Conservation (phyloP, 495 filamentous ascomycete species). For the Polyplosphaeria fusca region DNA sequence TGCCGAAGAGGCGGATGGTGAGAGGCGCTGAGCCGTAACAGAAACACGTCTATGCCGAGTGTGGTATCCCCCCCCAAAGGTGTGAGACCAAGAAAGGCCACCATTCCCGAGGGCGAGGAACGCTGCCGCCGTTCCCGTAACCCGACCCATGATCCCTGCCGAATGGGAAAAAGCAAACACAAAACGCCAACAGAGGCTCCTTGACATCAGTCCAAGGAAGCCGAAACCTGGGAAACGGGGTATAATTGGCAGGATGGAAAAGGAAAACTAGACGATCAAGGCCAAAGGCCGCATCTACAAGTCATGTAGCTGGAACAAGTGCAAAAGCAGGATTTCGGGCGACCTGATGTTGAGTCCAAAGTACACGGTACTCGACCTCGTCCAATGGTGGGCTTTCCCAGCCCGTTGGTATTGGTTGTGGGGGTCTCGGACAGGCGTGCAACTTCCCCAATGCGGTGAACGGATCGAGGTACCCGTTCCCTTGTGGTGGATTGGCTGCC, state of each 20-base stretch:
- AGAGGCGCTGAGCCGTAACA: no score
- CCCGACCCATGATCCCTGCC: no score
- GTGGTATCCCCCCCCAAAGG: no score
- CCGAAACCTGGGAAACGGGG: no score
- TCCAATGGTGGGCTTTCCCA: not conserved
- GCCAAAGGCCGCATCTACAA: not conserved
- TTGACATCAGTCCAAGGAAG: no score
- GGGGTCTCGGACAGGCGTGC: not conserved
- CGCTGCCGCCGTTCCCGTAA: no score
- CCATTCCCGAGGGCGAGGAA: no score
- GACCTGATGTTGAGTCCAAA: not conserved
- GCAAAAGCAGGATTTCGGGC: not conserved
- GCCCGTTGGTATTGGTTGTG: not conserved
- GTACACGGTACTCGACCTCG: not conserved
- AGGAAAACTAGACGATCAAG: not conserved
- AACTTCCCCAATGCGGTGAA: not conserved
- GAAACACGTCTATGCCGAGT: no score
- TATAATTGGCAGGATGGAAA: not conserved
- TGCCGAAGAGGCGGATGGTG: no score
- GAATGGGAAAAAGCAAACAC: no score
- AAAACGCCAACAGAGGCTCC: no score
- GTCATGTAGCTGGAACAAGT: not conserved
- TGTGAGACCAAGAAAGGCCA: no score
- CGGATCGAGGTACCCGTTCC: slow-evolving; percentile 11
- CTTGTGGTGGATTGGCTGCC: not conserved